Evolutionary conservation across 73 alveolate genomes (phyloP).

Genomic region (Durusdinium trenchii): DNA sequence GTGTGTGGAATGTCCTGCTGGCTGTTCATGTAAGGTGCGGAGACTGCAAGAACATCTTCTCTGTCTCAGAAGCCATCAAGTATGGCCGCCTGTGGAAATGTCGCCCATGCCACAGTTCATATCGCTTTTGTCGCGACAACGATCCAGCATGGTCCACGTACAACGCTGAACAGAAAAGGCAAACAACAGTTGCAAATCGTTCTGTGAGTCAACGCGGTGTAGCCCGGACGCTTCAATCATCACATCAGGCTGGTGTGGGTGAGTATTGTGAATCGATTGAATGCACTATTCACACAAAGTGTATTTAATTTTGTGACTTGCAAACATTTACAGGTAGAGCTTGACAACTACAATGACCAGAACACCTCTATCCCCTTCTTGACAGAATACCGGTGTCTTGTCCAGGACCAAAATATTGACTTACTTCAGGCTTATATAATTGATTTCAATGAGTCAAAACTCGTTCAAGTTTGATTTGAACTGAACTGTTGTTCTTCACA

Average conservation of each 20-base stretch:
- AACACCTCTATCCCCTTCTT: background rate
- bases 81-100: background rate
- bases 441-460: background rate
- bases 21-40: background rate
- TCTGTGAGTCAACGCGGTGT: background rate
- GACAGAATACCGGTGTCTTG: background rate
- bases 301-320: background rate
- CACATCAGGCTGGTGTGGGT: background rate
- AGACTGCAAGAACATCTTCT: background rate
- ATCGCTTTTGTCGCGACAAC: background rate
- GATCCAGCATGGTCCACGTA: background rate
- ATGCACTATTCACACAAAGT: background rate
- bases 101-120: background rate
- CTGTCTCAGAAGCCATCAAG: background rate
- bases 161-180: background rate
- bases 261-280: background rate
- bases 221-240: background rate
- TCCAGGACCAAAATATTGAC: background rate
- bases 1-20: background rate
- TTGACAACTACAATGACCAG: slow-evolving; percentile 7
- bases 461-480: background rate
- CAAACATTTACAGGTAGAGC: slow-evolving; percentile 5
- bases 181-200: background rate
- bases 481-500: background rate
- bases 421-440: background rate